phyloP scores from a whole-genome alignment of 202 grass and related monocot species.

The Zizania palustris region DNA sequence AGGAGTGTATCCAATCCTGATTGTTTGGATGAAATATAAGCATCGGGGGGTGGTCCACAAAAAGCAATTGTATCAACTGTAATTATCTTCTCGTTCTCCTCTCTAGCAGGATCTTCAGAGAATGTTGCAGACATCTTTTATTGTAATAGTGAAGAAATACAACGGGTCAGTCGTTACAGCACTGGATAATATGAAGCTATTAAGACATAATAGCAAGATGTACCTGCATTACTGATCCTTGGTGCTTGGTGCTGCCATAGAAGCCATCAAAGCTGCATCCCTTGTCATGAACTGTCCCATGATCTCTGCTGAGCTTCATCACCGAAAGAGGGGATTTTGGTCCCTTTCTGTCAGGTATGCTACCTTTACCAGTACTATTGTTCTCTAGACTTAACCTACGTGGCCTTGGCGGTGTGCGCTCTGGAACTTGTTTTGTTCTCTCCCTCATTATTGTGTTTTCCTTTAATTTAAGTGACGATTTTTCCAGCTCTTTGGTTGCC shows the following conservation, averaged over 20 bases:
- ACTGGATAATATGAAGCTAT: constrained; percentile 30
- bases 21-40: constrained; percentile 44
- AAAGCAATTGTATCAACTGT: constrained; percentile 44
- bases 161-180: constrained; percentile 21
- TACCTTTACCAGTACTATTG: constrained; percentile 46
- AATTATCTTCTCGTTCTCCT: constrained; percentile 53
- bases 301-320: constrained; percentile 38
- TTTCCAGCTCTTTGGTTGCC: constrained; percentile 62
- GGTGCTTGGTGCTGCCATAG: constrained; percentile 28
- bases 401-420: constrained; percentile 60
- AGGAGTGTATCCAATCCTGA: constrained; percentile 55
- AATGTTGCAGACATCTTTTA: constrained; percentile 48
- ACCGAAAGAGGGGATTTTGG: constrained; percentile 56
- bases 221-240: constrained; percentile 41
- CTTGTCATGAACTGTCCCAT: constrained; percentile 35
- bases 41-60: constrained; percentile 41
- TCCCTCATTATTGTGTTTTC: constrained; percentile 51
- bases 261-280: constrained; percentile 48
- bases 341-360: constrained; percentile 44
- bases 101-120: constrained; percentile 41
- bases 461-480: constrained; percentile 61
- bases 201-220: constrained; percentile 26
- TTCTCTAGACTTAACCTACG: constrained; percentile 80
- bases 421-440: constrained; percentile 53
- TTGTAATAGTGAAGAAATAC: constrained; percentile 34